Conservation (phyloP, 1,139 yeast genomes). For the Wickerhamomyces sp. region DNA sequence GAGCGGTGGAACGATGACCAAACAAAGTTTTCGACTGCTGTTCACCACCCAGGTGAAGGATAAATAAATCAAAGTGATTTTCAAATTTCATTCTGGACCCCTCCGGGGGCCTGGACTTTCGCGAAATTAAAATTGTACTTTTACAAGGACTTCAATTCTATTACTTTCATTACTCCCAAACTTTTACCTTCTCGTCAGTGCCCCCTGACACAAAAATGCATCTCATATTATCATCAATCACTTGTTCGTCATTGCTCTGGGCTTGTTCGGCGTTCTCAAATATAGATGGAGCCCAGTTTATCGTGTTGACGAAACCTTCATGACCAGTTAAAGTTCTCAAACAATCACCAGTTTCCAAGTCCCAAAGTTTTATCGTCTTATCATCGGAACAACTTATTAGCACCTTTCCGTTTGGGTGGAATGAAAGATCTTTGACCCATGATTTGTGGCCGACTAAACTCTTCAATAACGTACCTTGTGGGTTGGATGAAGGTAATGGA, state of each 20-base stretch:
- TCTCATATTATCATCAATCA: constrained; percentile 37
- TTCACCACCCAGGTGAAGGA: too few species aligned
- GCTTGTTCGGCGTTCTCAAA: constrained; percentile 15
- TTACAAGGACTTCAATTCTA: neutral
- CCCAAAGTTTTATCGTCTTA: constrained; percentile 75
- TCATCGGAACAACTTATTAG: constrained; percentile 79
- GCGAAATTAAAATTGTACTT: too few species aligned
- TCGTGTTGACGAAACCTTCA: constrained; percentile 65
- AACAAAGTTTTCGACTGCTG: too few species aligned
- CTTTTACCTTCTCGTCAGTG: constrained; percentile 45
- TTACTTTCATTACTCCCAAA: constrained; percentile 36
- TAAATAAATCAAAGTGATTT: too few species aligned
- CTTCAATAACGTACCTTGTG: constrained; percentile 57
- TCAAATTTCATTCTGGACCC: too few species aligned
- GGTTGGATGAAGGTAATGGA: constrained; percentile 53
- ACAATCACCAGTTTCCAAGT: constrained; percentile 52
- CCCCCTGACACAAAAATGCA: constrained; percentile 58
- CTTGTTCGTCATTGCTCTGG: constrained; percentile 14
- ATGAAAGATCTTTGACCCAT: constrained; percentile 70
- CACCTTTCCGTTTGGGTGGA: constrained; percentile 75
- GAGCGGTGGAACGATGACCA: too few species aligned
- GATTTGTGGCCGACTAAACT: constrained; percentile 71
- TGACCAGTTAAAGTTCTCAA: constrained; percentile 57
- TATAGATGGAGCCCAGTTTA: constrained; percentile 53
- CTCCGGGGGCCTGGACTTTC: too few species aligned